Base-by-base conservation (phyloP, 805 yeast species). In the Candida tallmaniae region DNA sequence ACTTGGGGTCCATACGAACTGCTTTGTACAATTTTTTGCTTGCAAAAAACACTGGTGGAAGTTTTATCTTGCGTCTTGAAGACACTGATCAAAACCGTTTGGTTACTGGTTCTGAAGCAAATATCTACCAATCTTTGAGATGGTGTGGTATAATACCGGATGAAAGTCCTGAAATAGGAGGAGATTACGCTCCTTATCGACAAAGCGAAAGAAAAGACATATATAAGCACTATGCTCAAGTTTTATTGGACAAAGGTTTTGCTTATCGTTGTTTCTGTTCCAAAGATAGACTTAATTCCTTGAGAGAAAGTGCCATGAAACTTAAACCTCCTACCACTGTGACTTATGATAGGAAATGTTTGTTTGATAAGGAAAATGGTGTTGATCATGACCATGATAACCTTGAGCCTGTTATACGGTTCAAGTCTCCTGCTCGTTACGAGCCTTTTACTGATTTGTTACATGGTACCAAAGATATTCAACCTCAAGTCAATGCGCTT, bases 211-310 rank as follows among this genome's bases (percentile, higher is more conserved):
- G 98, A 33, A 60, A 72, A 4, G 65, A 59, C 0, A 77, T 88
- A 2, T 93, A 93, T 56, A 40, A 56, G n/a, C 42, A 76, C 36
- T 76, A 86, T 50, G 75, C 78, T 1, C 60, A 77, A 1, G 44
- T 55, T 17, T 59, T 93, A 24, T 41, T 93, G 3, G 73, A 72
- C 0, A 56, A 65, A 18, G 94, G 94, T 0, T 55, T 68, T 31
- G 97, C 97, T 1, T 93, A 93, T 52, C 68, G 86, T 19, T 93
- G 98, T 51, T 81, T 76, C 50, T 93, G 98, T 50, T 63, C 89
- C 1, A 84, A 82, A 48, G 90, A 86, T 9, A 64, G 97, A 42
- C 63, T 93, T 14, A 76, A 74, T 23, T 57, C 62, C 1, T 62
- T 93, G 21, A 62, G 93, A 34, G 82, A 77, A 32, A 73, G 88